Evolutionary conservation across 345 rosid genomes (phyloP), one percentile per base, ranked within the genome.

Genomic region (Lumnitzera littorea): DNA sequence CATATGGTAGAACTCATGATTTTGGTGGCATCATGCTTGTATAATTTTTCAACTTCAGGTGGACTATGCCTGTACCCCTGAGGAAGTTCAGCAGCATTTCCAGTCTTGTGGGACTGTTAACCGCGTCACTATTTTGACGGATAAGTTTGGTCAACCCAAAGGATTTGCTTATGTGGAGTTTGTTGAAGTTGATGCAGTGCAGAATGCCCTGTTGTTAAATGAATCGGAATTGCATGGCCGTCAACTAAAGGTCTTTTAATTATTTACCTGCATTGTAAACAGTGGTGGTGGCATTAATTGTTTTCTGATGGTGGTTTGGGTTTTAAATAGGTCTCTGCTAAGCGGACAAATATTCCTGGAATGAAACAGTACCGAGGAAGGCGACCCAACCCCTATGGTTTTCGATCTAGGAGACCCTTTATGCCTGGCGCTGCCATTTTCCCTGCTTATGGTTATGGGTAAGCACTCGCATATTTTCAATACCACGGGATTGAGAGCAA

Each of bases 101-200:
- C 99, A 94, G 53, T 94, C 99, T 17, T 94, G 99, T 75, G 99
- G 99, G 57, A 94, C 99, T 0, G 97, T 94, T 51, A 90, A 94
- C 68, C 78, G 98, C 57, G 98, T 92, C 69, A 94, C 99, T 13
- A 94, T 94, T 74, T 82, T 94, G 86, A 90, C 99, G 0, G 99
- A 94, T 73, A 94, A 94, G 85, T 94, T 90, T 60, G 99, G 96
- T 65, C 99, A 94, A 58, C 99, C 99, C 36, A 94, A 94, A 76
- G 99, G 99, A 60, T 94, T 94, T 79, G 97, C 99, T 8, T 94
- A 94, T 14, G 99, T 94, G 4, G 99, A 94, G 64, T 94, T 94
- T 72, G 97, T 90, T 60, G 99, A 94, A 75, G 57, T 73, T 65
- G 99, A 94, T 62, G 99, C 99, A 56, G 86, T 94, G 72, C 96